Base-by-base conservation (phyloP, 805 yeast genomes). In the Ogataea pignaliae region DNA sequence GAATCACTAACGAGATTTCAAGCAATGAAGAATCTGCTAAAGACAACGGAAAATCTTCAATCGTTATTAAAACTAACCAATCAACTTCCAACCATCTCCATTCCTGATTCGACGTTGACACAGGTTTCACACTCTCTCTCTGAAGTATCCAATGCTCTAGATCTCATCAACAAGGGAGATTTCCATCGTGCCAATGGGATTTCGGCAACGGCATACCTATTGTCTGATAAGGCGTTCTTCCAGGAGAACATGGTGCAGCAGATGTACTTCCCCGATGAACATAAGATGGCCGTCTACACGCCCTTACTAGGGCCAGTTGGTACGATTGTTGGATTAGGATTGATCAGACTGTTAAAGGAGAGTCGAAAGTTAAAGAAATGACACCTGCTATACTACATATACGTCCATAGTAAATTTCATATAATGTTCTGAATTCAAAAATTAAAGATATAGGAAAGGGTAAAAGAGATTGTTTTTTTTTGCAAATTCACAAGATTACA, bases 241-340 rank as follows among this genome's bases (percentile, higher is more conserved):
- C 95, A 91, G 54, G 86, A 87, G 54, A 90, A 85, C 61, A 91
- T 93, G 97, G 88, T 93, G 28, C 95, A 88, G 57, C 97, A 91
- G 60, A 88, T 85, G 44, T 89, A 86, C 63, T 88, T 90, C 71
- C 98, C 99, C 0, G 91, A 86, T 51, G 97, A 91, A 62, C 99
- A 91, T 60, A 90, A 88, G 62, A 72, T 93, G 57, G 98, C 99
- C 0, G 96, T 93, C 1, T 93, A 89, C 53, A 70, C 88, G 58
- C 99, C 99, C 0, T 68, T 91, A 37, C 62, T 90, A 31, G 98
- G 98, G 0, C 99, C 99, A 1, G 69, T 89, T 31, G 66, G 76
- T 2, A 76, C 91, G 21, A 89, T 93, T 17, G 59, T 77, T 11
- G 16, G 71, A 1, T 60, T 82, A 44, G 85, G 83, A 0, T 42